Evolutionary conservation across 192 early-diverging fungal species (phyloP), one percentile per base, ranked within the genome.

Genomic region (Entomortierella chlamydospora): DNA sequence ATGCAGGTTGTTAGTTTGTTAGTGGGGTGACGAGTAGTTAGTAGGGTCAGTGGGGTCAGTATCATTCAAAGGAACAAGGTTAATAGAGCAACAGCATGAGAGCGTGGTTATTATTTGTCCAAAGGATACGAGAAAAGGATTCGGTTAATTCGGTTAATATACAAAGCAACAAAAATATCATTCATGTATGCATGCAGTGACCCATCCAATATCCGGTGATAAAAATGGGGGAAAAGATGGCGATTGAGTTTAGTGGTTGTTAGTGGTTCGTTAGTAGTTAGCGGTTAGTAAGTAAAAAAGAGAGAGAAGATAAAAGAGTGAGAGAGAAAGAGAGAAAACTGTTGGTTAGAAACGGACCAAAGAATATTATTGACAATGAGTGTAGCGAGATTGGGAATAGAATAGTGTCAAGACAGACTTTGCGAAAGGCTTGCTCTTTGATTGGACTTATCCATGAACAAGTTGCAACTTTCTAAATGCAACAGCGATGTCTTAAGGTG

Each of bases 341-440:
- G 53, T 45, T 43, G 51, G 69, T 71, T 47, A 62, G 69, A 22
- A 20, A 22, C 61, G n/a, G 29, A 23, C 30, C n/a, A n/a, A n/a
- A n/a, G n/a, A n/a, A n/a, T n/a, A n/a, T n/a, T n/a, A n/a, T n/a
- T n/a, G n/a, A n/a, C n/a, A n/a, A n/a, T n/a, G n/a, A n/a, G 33
- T 52, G 28, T 33, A 52, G n/a, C 12, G 31, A 45, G 4, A 49
- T 45, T 39, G 23, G 39, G 7, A 41, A 41, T 13, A 13, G 13
- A 41, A 57, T 11, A 2, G 30, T 22, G 33, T 31, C 10, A 53
- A 57, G 56, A 57, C 22, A 57, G 56, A 57, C 39, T 41, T 41
- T 41, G 39, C 13, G 6, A 41, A 9, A 41, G n/a, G n/a, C 13
- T 41, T 41, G 13, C 13, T 41, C 13, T 41, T 6, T 41, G 39